phyloP scores from a whole-genome alignment of 768 basidiomycete genomes.

The Lepiota subincarnata region DNA sequence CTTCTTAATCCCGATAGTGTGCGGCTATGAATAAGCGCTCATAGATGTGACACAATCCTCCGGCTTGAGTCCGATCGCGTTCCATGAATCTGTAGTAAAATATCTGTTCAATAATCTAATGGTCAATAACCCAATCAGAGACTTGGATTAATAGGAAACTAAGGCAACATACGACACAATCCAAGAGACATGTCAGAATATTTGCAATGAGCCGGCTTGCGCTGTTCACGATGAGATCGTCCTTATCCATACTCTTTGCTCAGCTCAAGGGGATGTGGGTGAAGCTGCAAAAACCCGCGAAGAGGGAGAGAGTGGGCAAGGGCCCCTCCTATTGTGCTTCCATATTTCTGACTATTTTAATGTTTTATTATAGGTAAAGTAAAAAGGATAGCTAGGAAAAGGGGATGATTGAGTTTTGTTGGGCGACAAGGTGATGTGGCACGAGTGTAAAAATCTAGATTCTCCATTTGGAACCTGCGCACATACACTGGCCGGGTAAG shows the following conservation, averaged over 20 bases:
- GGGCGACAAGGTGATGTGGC: slow-evolving; percentile 14
- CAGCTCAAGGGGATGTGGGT: slow-evolving; percentile 83
- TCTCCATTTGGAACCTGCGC: slow-evolving; percentile 5
- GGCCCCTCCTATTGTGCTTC: slow-evolving; percentile 89
- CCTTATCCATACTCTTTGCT: slow-evolving; percentile 58
- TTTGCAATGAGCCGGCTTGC: slow-evolving; percentile 67
- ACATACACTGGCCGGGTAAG: not conserved
- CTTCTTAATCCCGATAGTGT: too few species aligned
- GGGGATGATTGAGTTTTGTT: too few species aligned
- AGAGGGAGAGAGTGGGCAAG: slow-evolving; percentile 87
- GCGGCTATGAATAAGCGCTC: too few species aligned
- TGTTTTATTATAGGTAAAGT: too few species aligned
- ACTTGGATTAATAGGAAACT: not conserved
- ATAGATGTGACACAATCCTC: too few species aligned
- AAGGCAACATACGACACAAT: not conserved
- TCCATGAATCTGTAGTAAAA: slow-evolving; percentile 5
- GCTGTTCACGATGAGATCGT: slow-evolving; percentile 79
- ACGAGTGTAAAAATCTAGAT: too few species aligned
- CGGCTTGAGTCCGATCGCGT: not conserved
- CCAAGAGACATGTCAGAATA: not conserved
- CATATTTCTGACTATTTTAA: slow-evolving; percentile 66
- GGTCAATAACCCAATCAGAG: not conserved
- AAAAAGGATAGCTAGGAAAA: too few species aligned
- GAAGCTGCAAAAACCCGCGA: slow-evolving; percentile 81
- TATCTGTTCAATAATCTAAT: slow-evolving; percentile 6